These are phyloP conservation scores for Shiraia sp. DNA, from an alignment of 2,329 filamentous ascomycete species.

Conservation along the genomic window DNA sequence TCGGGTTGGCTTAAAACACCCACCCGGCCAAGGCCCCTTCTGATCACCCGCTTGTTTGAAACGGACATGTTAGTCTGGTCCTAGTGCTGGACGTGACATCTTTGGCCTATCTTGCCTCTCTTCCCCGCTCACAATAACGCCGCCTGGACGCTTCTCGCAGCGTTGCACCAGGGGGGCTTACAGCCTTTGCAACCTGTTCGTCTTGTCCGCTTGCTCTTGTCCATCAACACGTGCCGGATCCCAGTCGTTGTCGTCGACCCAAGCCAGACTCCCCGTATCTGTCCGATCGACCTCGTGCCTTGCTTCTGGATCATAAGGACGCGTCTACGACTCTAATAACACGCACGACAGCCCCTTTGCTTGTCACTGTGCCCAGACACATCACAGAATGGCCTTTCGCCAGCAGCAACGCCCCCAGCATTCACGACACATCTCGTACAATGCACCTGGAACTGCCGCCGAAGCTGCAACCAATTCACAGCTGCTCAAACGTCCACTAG, in stretches of 20 bases:
- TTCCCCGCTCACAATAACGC: conserved; percentile 4
- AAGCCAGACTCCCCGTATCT: conserved; percentile 8
- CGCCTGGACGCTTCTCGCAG: conserved; percentile 3
- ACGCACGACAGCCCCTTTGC: conserved; percentile 12
- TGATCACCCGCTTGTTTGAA: conserved; percentile 22
- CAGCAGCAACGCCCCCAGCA: conserved; percentile 44
- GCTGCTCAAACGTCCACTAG: conserved; percentile 53
- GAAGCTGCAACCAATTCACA: conserved; percentile 38
- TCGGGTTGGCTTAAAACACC: too few species aligned
- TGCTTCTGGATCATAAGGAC: conserved; percentile 12
- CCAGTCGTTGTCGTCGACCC: background rate
- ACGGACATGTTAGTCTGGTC: conserved; percentile 17
- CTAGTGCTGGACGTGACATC: conserved; percentile 23
- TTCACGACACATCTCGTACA: conserved; percentile 41
- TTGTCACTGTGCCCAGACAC: conserved; percentile 9
- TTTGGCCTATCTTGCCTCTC: conserved; percentile 21
- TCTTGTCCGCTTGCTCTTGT: background rate
- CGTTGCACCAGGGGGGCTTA: conserved; percentile 18
- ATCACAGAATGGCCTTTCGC: conserved; percentile 41
- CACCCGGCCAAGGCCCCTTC: too few species aligned
- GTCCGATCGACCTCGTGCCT: conserved; percentile 20
- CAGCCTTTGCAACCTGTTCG: background rate
- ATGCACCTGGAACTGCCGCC: conserved; percentile 27
- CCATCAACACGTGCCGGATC: background rate
- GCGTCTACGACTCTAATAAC: conserved; percentile 8